Evolutionary conservation across 1,139 yeast genomes (phyloP).

Genomic region (Geotrichum carabidarum): DNA sequence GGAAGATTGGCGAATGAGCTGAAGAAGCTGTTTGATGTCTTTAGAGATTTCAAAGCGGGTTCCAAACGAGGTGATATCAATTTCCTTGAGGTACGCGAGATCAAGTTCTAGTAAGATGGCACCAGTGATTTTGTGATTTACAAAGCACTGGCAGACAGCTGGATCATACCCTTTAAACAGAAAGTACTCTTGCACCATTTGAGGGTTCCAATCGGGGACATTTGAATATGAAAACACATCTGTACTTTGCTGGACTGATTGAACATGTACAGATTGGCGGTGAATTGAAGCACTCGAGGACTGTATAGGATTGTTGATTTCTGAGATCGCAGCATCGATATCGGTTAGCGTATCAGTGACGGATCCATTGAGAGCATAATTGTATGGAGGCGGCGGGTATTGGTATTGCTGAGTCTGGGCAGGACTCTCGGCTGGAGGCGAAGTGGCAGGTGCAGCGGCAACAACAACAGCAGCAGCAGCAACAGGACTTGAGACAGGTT

Average conservation of each 20-base stretch:
- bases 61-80: conserved; percentile 89
- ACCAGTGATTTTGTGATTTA: conserved; percentile 85
- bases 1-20: conserved; percentile 9
- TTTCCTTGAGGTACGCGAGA: conserved; percentile 77
- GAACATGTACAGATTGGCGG: conserved; percentile 11
- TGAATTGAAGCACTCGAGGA: background rate
- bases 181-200: conserved; percentile 76
- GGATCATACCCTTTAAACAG: conserved; percentile 66
- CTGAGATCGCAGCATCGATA: conserved; percentile 78
- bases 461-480: background rate
- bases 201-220: conserved; percentile 65
- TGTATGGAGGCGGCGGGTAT: conserved; percentile 4
- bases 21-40: conserved; percentile 66
- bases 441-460: conserved; percentile 26
- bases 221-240: conserved; percentile 6
- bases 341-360: conserved; percentile 66
- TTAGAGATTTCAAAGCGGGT: conserved; percentile 87
- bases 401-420: background rate
- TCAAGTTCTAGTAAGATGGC: conserved; percentile 78
- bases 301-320: conserved; percentile 38
- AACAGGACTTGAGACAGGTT: conserved; percentile 20
- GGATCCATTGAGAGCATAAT: conserved; percentile 28
- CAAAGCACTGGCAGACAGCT: conserved; percentile 69
- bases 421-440: conserved; percentile 5
- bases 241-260: conserved; percentile 19